Evolutionary conservation across 768 basidiomycete genomes (phyloP).

Genomic region (Clitopilus passeckerianus): DNA sequence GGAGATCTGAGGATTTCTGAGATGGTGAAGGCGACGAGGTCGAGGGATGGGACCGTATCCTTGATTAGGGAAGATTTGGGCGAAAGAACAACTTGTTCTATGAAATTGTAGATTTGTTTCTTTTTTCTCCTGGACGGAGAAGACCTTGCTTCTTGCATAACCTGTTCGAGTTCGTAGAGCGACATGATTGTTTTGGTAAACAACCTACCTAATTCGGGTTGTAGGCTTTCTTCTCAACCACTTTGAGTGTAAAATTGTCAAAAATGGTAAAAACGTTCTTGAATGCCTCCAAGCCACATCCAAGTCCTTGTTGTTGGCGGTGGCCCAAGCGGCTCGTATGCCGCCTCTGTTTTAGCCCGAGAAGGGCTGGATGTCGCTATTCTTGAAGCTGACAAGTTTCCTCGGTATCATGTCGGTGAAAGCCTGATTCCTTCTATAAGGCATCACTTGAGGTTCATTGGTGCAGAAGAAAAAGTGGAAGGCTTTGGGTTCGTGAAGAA

Average conservation of each 20-base stretch:
- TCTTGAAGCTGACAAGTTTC: constrained; percentile 51
- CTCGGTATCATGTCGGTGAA: constrained; percentile 58
- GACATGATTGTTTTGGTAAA: constrained; percentile 3
- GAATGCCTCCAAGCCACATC: constrained; percentile 25
- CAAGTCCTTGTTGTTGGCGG: constrained; percentile 45
- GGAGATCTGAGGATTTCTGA: constrained; percentile 20
- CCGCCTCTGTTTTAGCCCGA: constrained; percentile 49
- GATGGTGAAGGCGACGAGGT: constrained; percentile 24
- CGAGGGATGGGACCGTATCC: constrained; percentile 20
- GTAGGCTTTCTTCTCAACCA: constrained; percentile 1
- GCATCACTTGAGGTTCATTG: constrained; percentile 57
- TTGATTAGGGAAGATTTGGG: constrained; percentile 14
- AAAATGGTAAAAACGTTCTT: neutral
- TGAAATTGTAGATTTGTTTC: constrained; percentile 9
- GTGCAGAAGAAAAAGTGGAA: constrained; percentile 45
- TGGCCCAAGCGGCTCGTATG: constrained; percentile 54
- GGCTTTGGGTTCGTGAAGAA: constrained; percentile 40
- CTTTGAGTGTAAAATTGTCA: neutral
- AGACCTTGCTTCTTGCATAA: neutral
- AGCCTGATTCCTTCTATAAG: constrained; percentile 56
- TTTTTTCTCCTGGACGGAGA: neutral
- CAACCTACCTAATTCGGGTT: neutral
- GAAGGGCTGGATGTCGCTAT: constrained; percentile 52
- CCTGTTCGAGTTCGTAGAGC: neutral
- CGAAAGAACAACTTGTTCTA: constrained; percentile 15